These are phyloP conservation scores for Crassisporium funariophilum DNA, from an alignment of 768 basidiomycete genomes.

Conservation along the genomic window DNA sequence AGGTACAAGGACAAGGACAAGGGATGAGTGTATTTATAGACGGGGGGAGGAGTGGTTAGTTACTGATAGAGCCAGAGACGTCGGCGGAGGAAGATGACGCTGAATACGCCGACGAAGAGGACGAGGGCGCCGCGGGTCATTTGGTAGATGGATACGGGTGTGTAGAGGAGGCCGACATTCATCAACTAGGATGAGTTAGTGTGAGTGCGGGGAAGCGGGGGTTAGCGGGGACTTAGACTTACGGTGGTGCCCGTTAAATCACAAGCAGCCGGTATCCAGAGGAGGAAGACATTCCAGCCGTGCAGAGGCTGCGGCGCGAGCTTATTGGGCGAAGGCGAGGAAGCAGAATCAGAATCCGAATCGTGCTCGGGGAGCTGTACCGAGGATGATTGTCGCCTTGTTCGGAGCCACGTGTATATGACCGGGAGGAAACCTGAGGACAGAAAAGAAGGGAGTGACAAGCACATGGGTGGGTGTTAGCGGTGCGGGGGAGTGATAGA, in stretches of 20 bases:
- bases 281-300: slow-evolving; percentile 71
- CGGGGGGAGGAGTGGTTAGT: slow-evolving; percentile 12
- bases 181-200: slow-evolving; percentile 57
- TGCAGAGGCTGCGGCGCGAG: slow-evolving; percentile 46
- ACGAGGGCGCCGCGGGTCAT: slow-evolving; percentile 95
- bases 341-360: slow-evolving; percentile 44
- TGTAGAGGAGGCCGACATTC: slow-evolving; percentile 95
- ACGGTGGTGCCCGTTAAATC: slow-evolving; percentile 93
- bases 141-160: slow-evolving; percentile 96
- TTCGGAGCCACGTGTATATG: slow-evolving; percentile 64
- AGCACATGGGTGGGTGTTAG: slow-evolving; percentile 27
- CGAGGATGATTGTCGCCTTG: slow-evolving; percentile 45
- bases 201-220: slow-evolving; percentile 11
- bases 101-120: slow-evolving; percentile 89
- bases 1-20: slow-evolving; percentile 16
- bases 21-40: slow-evolving; percentile 3
- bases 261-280: slow-evolving; percentile 88
- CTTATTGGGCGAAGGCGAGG: too few relatives aligned
- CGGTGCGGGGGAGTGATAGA: slow-evolving; percentile 7
- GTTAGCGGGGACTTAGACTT: slow-evolving; percentile 33
- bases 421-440: slow-evolving; percentile 81
- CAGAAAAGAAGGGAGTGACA: slow-evolving; percentile 22
- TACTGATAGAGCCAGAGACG: slow-evolving; percentile 88
- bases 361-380: slow-evolving; percentile 58
- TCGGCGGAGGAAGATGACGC: slow-evolving; percentile 87